Base-by-base conservation (phyloP, 306 rosid genomes). In the Oemleria cerasiformis region DNA sequence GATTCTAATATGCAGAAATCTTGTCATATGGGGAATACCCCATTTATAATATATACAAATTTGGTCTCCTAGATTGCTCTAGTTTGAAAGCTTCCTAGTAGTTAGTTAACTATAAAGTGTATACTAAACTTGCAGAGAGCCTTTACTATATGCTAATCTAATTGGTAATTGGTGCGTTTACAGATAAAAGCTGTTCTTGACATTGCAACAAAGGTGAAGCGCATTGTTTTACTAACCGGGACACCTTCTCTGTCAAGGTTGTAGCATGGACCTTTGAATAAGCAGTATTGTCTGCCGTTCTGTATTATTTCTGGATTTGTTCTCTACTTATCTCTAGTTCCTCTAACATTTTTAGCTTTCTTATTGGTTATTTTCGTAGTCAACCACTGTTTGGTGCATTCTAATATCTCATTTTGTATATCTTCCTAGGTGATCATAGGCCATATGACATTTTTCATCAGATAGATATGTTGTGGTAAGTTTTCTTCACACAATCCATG, bases 161-260 rank as follows among this genome's bases (percentile, higher is more conserved):
- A 39, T 78, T 45, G 48, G 17, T 63, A 19, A 39, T 78, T 45
- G 48, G 76, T 76, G 56, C 66, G 67, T 79, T 64, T 54, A 68
- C 96, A 93, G 98, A 84, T 90, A 84, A 77, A 77, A 74, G 79
- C 95, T 59, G 92, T 94, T 73, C 91, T 94, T 79, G 98, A 91
- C 36, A 81, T 91, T 73, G 94, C 98, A 81, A 72, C 86, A 5
- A 85, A 82, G 86, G 88, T 94, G 74, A 78, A 84, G 84, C 87
- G 73, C 70, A 75, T 94, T 82, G 74, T 91, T 83, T 86, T 94
- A 83, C 84, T 94, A 47, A 88, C 98, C 17, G 98, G 98, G 80
- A 94, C 98, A 34, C 98, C 98, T 73, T 94, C 97, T 65, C 81
- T 91, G 77, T 88, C 97, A 78, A 94, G 98, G 98, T 90, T 85